Conservation (phyloP, 2,329 filamentous ascomycete genomes). For the Apiospora arundinis region DNA sequence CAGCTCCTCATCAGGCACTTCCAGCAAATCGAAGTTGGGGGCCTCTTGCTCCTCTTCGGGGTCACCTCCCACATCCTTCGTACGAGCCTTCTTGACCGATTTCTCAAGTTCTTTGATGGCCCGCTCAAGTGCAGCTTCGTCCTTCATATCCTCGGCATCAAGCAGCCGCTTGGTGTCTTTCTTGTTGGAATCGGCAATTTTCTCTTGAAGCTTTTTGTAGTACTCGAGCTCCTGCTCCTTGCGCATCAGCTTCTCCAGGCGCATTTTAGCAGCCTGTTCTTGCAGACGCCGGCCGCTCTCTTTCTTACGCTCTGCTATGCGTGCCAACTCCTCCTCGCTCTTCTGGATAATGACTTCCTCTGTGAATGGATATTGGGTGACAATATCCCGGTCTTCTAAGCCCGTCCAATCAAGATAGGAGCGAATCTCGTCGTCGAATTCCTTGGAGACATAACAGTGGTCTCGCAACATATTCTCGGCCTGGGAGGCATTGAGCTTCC, state of each 20-base stretch:
- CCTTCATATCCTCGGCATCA: constrained; percentile 90
- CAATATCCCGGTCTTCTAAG: constrained; percentile 84
- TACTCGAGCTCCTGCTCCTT: constrained; percentile 97
- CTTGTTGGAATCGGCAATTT: constrained; percentile 79
- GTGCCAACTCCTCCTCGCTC: constrained; percentile 89
- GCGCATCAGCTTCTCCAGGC: constrained; percentile 89
- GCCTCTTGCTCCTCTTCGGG: constrained; percentile 82
- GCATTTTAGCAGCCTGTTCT: constrained; percentile 97
- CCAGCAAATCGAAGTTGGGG: constrained; percentile 86
- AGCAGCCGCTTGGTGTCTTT: constrained; percentile 88
- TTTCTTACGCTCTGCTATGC: constrained; percentile 91
- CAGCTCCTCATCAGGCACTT: constrained; percentile 88
- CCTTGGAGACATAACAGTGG: constrained; percentile 86
- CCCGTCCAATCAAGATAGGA: constrained; percentile 89
- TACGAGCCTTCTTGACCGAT: constrained; percentile 85
- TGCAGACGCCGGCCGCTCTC: constrained; percentile 91
- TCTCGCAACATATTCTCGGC: constrained; percentile 86
- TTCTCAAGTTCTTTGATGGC: constrained; percentile 89
- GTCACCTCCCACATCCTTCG: constrained; percentile 87
- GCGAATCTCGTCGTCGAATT: constrained; percentile 81
- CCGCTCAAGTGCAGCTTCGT: constrained; percentile 85
- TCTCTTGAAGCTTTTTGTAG: constrained; percentile 81
- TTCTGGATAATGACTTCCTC: constrained; percentile 92
- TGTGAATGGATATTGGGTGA: constrained; percentile 92
- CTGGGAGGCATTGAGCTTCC: constrained; percentile 85